These are phyloP conservation scores for Lipomyces japonicus DNA, from an alignment of 805 yeast species.

Conservation along the genomic window DNA sequence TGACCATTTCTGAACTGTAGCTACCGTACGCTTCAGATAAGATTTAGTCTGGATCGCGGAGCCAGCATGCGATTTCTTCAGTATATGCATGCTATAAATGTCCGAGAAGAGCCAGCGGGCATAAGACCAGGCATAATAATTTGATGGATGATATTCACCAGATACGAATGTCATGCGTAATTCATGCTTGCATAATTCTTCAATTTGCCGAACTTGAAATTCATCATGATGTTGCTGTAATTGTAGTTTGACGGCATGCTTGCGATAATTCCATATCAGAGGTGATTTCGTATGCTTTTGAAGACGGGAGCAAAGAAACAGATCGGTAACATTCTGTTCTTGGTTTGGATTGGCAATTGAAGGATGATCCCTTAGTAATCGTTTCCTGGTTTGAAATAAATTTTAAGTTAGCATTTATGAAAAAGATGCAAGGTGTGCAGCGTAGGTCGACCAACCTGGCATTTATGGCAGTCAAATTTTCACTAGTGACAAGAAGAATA, in stretches of 20 bases:
- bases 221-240: neutral
- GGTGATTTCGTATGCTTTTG: constrained; percentile 41
- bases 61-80: no score
- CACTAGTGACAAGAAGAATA: constrained; percentile 20
- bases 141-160: constrained; percentile 43
- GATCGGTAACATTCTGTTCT: constrained; percentile 18
- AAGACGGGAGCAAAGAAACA: constrained; percentile 34
- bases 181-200: constrained; percentile 24
- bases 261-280: constrained; percentile 41
- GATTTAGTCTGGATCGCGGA: neutral
- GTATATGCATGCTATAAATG: neutral
- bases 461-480: constrained; percentile 23
- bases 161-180: constrained; percentile 37
- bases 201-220: constrained; percentile 3
- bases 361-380: neutral
- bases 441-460: constrained; percentile 16
- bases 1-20: constrained; percentile 28
- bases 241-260: neutral
- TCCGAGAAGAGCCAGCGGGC: constrained; percentile 36
- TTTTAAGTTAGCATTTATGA: neutral
- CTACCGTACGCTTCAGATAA: constrained; percentile 4
- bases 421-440: neutral
- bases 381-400: constrained; percentile 3
- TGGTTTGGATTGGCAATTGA: neutral
- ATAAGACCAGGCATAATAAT: constrained; percentile 50